Evolutionary conservation across 129 eudicot genomes (phyloP), one percentile per base, ranked within the genome.

Genomic region (Rutidosis leptorrhynchoides): DNA sequence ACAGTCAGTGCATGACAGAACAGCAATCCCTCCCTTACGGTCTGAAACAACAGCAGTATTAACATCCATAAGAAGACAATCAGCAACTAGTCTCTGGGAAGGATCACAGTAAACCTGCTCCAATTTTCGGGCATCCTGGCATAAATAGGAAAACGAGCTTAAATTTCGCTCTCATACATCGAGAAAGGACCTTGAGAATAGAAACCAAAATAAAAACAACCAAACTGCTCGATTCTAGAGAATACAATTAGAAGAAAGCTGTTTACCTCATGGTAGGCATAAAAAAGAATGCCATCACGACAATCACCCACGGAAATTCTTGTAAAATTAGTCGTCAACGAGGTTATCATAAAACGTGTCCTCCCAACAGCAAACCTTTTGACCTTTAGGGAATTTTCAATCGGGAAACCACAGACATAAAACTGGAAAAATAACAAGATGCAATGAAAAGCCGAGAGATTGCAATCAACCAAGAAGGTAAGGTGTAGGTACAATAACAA

Each of bases 221-320:
- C n/a, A n/a, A n/a, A n/a, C n/a, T n/a, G n/a, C n/a, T n/a, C n/a
- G n/a, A n/a, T n/a, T n/a, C n/a, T n/a, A n/a, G n/a, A n/a, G n/a
- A n/a, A n/a, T n/a, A n/a, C n/a, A n/a, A n/a, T n/a, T n/a, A n/a
- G n/a, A n/a, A n/a, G n/a, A n/a, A n/a, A n/a, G n/a, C n/a, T n/a
- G n/a, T n/a, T n/a, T n/a, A n/a, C 98, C 96, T 93, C 98, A 66
- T 82, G 77, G 69, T 85, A 93, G 1, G 89, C 80, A 68, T 79
- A 93, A 71, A 88, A 87, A 75, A 93, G 95, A 74, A 93, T 72
- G 49, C 98, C 98, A 84, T 93, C 98, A 43, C 98, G 95, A 82
- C 95, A 85, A 82, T 93, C 96, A 69, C 98, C 98, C 74, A 93
- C 98, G 71, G 95, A 96, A 75, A 93, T 93, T 73, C 87, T 85